A percentile compares a stretch with the other conserved stretches of the same genome.
Conservation (phyloP, 495 filamentous ascomycete genomes). For the Letharia lupina region DNA sequence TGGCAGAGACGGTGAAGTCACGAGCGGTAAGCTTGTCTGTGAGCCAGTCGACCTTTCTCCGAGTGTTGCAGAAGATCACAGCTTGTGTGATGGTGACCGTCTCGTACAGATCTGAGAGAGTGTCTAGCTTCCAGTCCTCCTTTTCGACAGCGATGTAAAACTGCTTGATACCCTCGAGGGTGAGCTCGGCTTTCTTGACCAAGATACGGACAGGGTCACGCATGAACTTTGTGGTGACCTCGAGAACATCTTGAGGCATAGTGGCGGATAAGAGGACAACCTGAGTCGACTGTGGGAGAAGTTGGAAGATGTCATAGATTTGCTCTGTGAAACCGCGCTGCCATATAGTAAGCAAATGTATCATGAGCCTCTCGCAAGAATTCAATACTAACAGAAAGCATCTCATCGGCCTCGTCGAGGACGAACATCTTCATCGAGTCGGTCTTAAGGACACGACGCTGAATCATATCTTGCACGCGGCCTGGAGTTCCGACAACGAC, state of each 20-base stretch:
- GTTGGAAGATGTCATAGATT: slow-evolving; percentile 99
- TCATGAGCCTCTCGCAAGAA: background rate
- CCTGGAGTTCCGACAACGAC: slow-evolving; percentile 95
- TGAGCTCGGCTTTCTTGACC: slow-evolving; percentile 98
- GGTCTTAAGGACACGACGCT: slow-evolving; percentile 86
- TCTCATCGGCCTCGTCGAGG: slow-evolving; percentile 97
- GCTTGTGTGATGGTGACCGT: slow-evolving; percentile 98
- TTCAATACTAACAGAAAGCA: slow-evolving; percentile 70
- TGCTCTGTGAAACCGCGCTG: slow-evolving; percentile 97
- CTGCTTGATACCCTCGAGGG: slow-evolving; percentile 98
- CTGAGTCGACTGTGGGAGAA: slow-evolving; percentile 94
- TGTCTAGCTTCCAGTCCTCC: slow-evolving; percentile 99
- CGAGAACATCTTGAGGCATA: slow-evolving; percentile 96
- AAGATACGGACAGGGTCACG: slow-evolving; percentile 96
- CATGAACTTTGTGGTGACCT: slow-evolving; percentile 99
- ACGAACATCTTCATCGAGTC: slow-evolving; percentile 99
- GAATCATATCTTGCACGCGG: slow-evolving; percentile 98
- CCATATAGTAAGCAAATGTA: slow-evolving; percentile 8
- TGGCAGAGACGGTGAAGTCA: slow-evolving; percentile 98
- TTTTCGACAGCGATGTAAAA: slow-evolving; percentile 99
- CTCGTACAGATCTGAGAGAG: slow-evolving; percentile 96
- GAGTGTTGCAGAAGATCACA: slow-evolving; percentile 99
- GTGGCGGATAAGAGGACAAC: slow-evolving; percentile 95
- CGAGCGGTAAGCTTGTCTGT: slow-evolving; percentile 96
- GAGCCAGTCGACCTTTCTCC: slow-evolving; percentile 99